Conservation (phyloP, 768 basidiomycete species). For the Russula brevipes region DNA sequence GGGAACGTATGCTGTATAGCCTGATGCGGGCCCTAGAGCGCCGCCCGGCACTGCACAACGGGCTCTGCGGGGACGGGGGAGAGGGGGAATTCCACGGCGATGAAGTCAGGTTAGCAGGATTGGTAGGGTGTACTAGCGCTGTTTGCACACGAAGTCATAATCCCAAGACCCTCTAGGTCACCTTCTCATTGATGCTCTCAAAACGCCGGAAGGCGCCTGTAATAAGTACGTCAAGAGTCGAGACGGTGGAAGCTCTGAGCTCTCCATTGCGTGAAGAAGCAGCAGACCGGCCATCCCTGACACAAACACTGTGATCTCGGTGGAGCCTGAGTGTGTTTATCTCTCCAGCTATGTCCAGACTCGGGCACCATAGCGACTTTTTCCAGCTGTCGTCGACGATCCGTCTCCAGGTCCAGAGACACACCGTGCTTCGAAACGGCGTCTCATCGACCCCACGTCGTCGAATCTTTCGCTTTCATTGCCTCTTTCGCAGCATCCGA, state of each 20-base stretch:
- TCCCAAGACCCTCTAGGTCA: background rate
- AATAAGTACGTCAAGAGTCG: no score
- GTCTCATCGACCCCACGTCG: background rate
- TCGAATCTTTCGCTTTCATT: background rate
- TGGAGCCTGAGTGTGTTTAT: no score
- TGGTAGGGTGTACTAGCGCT: slow-evolving; percentile 17
- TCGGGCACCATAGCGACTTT: background rate
- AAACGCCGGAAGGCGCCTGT: no score
- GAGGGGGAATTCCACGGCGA: slow-evolving; percentile 68
- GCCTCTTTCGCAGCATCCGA: background rate
- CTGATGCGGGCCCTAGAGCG: slow-evolving; percentile 78
- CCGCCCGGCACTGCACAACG: slow-evolving; percentile 89
- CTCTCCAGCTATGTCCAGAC: background rate
- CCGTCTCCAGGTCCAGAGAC: background rate
- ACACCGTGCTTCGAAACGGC: background rate
- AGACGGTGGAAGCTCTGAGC: no score
- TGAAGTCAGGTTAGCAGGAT: slow-evolving; percentile 32
- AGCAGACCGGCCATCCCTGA: no score
- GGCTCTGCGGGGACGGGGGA: slow-evolving; percentile 80
- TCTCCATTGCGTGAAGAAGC: no score
- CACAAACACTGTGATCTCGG: no score
- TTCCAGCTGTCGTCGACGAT: background rate
- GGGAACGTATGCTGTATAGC: slow-evolving; percentile 37
- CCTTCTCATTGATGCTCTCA: no score
- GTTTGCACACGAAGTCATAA: background rate